Evolutionary conservation across 2,329 filamentous ascomycete genomes (phyloP), one percentile per base, ranked within the genome.

Genomic region (Diaporthe eres): DNA sequence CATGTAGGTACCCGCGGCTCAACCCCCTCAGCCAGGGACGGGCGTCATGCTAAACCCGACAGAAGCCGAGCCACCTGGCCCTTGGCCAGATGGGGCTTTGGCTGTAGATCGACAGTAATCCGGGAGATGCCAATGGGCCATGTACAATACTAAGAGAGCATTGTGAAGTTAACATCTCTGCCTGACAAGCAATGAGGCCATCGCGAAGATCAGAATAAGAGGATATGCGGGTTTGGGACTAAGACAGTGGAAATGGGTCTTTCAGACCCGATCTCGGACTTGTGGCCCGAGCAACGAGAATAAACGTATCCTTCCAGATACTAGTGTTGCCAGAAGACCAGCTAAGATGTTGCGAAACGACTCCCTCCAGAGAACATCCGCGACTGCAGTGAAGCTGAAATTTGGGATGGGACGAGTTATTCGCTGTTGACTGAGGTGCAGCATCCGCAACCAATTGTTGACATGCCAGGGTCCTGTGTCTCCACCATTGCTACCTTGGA

Each of bases 1-100:
- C 37, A 42, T 55, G 53, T 31, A 68, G 53, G 51, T 72, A 13
- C 34, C 58, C 15, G 51, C 71, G 49, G 65, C 65, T 70, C 65
- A 70, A 57, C 31, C 58, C 51, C 49, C 67, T 72, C 49, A 65
- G 70, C 55, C 70, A 37, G 53, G 58, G 19, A 13, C 49, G 47
- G 70, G 70, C 47, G 63, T 71, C 61, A 73, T 73, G 19, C 61
- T 72, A 75, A 72, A 67, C 73, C 75, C 75, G 75, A 77, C 57
- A 75, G 53, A 77, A 77, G 67, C 75, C 75, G 75, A 71, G 39
- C 25, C 22, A 53, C 60, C 51, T 72, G 28, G 44, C n/a, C 37
- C 51, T 44, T 31, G 55, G 37, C 55, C 22, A 63, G 53, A 55
- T 44, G 60, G 39, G 39, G 51, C 51, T 19, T 8, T 47, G 34